phyloP scores from a whole-genome alignment of 2,329 filamentous ascomycete species.

The Epichloe gansuensis region DNA sequence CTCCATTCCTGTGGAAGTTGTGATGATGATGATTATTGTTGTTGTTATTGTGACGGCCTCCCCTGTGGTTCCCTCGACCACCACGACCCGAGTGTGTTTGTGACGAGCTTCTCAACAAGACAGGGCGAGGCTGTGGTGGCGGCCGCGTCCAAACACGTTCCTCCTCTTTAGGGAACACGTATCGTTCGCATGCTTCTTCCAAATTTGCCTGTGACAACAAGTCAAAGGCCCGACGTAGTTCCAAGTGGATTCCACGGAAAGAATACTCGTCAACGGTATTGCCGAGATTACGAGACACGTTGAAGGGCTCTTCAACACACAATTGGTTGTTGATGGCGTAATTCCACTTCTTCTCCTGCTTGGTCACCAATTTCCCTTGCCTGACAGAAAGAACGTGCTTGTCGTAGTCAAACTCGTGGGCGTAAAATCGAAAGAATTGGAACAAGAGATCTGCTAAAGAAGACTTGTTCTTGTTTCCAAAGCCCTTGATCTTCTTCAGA shows the following conservation, averaged over 20 bases:
- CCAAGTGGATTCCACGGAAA: slow-evolving; percentile 79
- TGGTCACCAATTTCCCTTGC: slow-evolving; percentile 63
- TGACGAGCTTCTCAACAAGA: slow-evolving; percentile 47
- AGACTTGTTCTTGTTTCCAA: slow-evolving; percentile 68
- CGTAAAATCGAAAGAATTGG: slow-evolving; percentile 90
- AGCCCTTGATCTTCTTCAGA: slow-evolving; percentile 58
- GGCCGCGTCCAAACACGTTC: slow-evolving; percentile 47
- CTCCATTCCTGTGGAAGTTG: slow-evolving; percentile 19
- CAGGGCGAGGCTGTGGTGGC: slow-evolving; percentile 38
- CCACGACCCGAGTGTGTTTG: slow-evolving; percentile 40
- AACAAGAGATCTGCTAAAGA: slow-evolving; percentile 79
- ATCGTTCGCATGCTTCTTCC: slow-evolving; percentile 75
- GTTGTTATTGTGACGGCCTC: slow-evolving; percentile 30
- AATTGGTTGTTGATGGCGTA: slow-evolving; percentile 67
- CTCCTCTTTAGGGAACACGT: slow-evolving; percentile 76
- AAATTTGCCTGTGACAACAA: slow-evolving; percentile 67
- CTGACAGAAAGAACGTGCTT: slow-evolving; percentile 75
- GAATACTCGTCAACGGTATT: slow-evolving; percentile 95
- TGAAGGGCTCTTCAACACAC: slow-evolving; percentile 96
- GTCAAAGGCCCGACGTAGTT: slow-evolving; percentile 80
- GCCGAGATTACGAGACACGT: slow-evolving; percentile 73
- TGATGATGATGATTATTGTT: slow-evolving; percentile 26
- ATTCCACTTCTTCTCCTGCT: slow-evolving; percentile 82
- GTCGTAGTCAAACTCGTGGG: slow-evolving; percentile 84
- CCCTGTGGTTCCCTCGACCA: slow-evolving; percentile 35